phyloP scores from a whole-genome alignment of 1,284 basidiomycete genomes.

The Grifola frondosa region DNA sequence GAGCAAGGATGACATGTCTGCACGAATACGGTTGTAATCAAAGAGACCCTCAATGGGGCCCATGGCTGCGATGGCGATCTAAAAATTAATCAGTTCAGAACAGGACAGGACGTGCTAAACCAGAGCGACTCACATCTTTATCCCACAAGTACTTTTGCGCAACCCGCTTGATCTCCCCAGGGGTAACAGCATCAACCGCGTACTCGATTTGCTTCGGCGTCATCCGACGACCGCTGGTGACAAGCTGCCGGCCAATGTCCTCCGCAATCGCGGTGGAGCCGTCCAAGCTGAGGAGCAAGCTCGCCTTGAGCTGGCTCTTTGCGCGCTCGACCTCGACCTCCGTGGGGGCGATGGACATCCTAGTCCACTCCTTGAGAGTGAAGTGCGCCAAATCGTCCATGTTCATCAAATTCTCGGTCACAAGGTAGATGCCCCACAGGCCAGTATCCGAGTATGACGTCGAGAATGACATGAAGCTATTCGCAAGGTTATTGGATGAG shows the following conservation, averaged over 20 bases:
- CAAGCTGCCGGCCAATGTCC: conserved; percentile 96
- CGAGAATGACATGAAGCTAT: conserved; percentile 99
- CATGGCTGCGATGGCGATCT: conserved; percentile 81
- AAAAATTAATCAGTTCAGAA: conserved; percentile 12
- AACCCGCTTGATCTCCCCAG: conserved; percentile 91
- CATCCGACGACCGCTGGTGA: conserved; percentile 88
- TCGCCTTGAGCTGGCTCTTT: conserved; percentile 97
- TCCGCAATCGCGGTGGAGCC: conserved; percentile 97
- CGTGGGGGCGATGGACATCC: conserved; percentile 89
- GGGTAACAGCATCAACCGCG: conserved; percentile 86
- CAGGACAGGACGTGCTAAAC: not conserved
- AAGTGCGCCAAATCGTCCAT: conserved; percentile 95
- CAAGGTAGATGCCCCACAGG: conserved; percentile 98
- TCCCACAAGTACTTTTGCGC: conserved; percentile 98
- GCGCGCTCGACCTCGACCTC: conserved; percentile 92
- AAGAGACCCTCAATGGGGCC: conserved; percentile 88
- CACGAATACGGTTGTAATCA: conserved; percentile 80
- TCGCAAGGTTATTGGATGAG: conserved; percentile 94
- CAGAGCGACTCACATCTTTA: conserved; percentile 71
- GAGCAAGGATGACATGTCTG: conserved; percentile 78
- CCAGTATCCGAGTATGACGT: conserved; percentile 99
- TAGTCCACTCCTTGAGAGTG: conserved; percentile 94
- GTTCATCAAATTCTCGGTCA: conserved; percentile 91
- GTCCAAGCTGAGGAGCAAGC: conserved; percentile 87
- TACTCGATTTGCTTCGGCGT: conserved; percentile 94